Conservation (phyloP, 495 filamentous ascomycete species). For the Beverwykella pulmonaria region DNA sequence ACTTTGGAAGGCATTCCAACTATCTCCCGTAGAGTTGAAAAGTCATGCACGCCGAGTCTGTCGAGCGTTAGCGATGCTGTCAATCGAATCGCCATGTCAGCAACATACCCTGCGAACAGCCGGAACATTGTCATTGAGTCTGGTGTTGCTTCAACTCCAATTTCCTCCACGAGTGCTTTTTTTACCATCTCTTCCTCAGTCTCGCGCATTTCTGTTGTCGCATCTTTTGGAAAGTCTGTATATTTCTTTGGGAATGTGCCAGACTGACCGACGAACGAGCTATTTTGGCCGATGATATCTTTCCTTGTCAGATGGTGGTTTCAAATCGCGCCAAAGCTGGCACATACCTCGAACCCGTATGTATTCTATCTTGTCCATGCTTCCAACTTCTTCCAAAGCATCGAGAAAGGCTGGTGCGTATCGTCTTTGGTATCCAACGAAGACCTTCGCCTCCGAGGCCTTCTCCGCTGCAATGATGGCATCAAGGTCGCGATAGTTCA, state of each 20-base stretch:
- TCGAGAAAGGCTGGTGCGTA: conserved; percentile 56
- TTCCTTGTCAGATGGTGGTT: conserved; percentile 33
- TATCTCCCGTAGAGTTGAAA: conserved; percentile 59
- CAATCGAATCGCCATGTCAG: not conserved
- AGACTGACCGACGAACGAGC: not conserved
- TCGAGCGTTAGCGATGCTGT: not conserved
- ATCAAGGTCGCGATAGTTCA: conserved; percentile 48
- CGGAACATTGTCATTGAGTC: conserved; percentile 46
- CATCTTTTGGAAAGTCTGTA: not conserved
- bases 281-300: conserved; percentile 33
- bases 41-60: conserved; percentile 58
- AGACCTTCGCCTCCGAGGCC: conserved; percentile 47
- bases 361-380: conserved; percentile 54
- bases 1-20: conserved; percentile 54
- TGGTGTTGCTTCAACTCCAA: conserved; percentile 36
- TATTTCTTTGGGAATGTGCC: not conserved
- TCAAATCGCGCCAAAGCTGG: conserved; percentile 50
- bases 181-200: conserved; percentile 14
- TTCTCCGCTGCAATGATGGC: conserved; percentile 52
- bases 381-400: conserved; percentile 55
- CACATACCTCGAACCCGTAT: conserved; percentile 57
- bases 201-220: not conserved
- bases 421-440: conserved; percentile 60
- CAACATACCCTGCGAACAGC: conserved; percentile 45
- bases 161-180: conserved; percentile 40